Evolutionary conservation across 2,329 filamentous ascomycete species (phyloP).

Genomic region (Penicillium sp.): DNA sequence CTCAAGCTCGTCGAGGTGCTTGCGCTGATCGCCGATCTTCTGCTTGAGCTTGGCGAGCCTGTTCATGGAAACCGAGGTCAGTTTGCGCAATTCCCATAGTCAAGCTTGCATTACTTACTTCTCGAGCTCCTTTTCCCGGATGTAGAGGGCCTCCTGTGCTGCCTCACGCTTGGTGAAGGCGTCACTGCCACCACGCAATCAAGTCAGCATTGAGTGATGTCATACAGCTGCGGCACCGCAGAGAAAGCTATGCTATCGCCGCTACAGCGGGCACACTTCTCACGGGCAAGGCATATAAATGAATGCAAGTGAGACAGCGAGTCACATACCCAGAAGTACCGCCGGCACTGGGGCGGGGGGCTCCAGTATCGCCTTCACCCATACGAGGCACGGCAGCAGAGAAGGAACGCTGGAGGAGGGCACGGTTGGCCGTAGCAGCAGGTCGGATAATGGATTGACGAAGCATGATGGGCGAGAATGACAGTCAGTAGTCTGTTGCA

Average conservation of each 20-base stretch:
- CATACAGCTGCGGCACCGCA: conserved; percentile 11
- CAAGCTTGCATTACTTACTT: conserved; percentile 54
- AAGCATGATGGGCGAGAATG: conserved; percentile 56
- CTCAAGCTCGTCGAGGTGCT: conserved; percentile 79
- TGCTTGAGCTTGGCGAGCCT: conserved; percentile 67
- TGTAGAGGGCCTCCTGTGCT: conserved; percentile 79
- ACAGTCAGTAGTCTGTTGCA: conserved; percentile 2
- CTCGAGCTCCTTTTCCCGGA: conserved; percentile 82
- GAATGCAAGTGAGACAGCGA: background rate
- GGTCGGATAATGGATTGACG: conserved; percentile 61
- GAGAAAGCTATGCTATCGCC: conserved; percentile 1
- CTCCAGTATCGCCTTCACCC: conserved; percentile 67
- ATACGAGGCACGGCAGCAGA: conserved; percentile 62
- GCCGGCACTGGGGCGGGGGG: conserved; percentile 33
- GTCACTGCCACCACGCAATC: conserved; percentile 58
- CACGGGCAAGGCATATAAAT: background rate
- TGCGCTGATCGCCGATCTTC: conserved; percentile 70
- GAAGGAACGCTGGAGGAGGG: conserved; percentile 57
- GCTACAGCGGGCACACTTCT: conserved; percentile 1
- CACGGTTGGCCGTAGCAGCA: conserved; percentile 54
- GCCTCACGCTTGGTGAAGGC: conserved; percentile 89
- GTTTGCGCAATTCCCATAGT: background rate
- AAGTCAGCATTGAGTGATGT: conserved; percentile 21
- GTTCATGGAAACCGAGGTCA: conserved; percentile 8
- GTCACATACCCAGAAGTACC: conserved; percentile 36